Percentiles rank a stretch among this genome's conserved stretches.
phyloP scores from a whole-genome alignment of 371 early-diverging fungal genomes.

The Mortierella sp. region DNA sequence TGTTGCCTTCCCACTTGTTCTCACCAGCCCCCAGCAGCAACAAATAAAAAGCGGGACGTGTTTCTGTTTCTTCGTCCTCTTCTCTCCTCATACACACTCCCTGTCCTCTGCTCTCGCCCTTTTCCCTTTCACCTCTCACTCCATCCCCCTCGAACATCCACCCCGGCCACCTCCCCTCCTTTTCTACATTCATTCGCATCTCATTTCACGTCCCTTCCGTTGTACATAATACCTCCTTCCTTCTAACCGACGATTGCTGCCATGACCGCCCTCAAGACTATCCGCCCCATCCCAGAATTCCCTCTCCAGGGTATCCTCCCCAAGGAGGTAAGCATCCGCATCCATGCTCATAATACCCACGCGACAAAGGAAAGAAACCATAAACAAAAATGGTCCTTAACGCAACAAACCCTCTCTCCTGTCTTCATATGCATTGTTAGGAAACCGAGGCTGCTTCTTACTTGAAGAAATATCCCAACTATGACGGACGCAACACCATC shows the following conservation, averaged over 20 bases:
- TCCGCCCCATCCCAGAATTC: slow-evolving; percentile 67
- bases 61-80: neutral
- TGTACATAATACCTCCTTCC: slow-evolving; percentile 33
- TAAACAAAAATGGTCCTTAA: neutral
- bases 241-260: slow-evolving; percentile 13
- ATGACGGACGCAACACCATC: slow-evolving; percentile 91
- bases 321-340: slow-evolving; percentile 62
- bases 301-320: slow-evolving; percentile 80
- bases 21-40: neutral
- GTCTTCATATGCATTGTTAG: slow-evolving; percentile 15
- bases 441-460: slow-evolving; percentile 91
- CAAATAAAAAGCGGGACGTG: neutral
- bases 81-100: slow-evolving; percentile 1
- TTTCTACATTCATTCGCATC: neutral
- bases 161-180: neutral
- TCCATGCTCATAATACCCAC: neutral
- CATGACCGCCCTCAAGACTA: slow-evolving; percentile 57
- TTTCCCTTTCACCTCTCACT: slow-evolving; percentile 26
- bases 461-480: slow-evolving; percentile 84
- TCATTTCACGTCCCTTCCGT: slow-evolving; percentile 16
- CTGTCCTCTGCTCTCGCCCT: neutral
- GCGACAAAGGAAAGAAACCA: neutral
- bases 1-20: neutral
- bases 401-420: neutral
- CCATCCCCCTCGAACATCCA: neutral